These are phyloP conservation scores for Sugiyamaella grinbergsii DNA, from an alignment of 1,139 yeast genomes.

Conservation along the genomic window DNA sequence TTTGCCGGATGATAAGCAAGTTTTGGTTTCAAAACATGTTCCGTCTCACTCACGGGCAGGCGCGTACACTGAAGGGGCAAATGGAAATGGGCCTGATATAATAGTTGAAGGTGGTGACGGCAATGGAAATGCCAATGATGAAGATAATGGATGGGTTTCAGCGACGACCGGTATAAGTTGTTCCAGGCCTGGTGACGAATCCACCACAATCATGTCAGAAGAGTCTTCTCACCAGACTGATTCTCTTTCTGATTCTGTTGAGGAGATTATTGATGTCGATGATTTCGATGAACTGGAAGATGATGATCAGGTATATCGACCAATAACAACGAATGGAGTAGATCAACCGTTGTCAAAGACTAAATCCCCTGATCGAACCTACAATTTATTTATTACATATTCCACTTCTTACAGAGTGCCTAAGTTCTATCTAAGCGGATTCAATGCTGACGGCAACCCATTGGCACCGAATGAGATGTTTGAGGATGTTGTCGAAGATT, in stretches of 20 bases:
- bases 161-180: conserved; percentile 42
- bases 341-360: conserved; percentile 25
- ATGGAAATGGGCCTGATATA: conserved; percentile 36
- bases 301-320: conserved; percentile 30
- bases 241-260: conserved; percentile 11
- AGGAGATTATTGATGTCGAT: conserved; percentile 40
- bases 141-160: conserved; percentile 62
- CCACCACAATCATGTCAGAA: conserved; percentile 1
- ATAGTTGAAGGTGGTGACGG: conserved; percentile 26
- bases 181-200: too few relatives aligned
- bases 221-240: neutral
- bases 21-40: conserved; percentile 81
- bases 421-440: conserved; percentile 88
- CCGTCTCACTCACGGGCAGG: conserved; percentile 80
- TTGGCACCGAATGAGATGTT: conserved; percentile 87
- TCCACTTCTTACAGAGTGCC: conserved; percentile 97
- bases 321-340: conserved; percentile 2
- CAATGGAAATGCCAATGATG: conserved; percentile 38
- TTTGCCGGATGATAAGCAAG: conserved; percentile 84
- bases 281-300: conserved; percentile 38
- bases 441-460: conserved; percentile 80
- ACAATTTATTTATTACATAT: conserved; percentile 86
- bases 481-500: conserved; percentile 89
- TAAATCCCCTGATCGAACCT: conserved; percentile 58
- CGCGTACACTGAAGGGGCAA: conserved; percentile 50